These are phyloP conservation scores for Colletotrichum eremochloae DNA, from an alignment of 2,329 filamentous ascomycete species.

Conservation along the genomic window DNA sequence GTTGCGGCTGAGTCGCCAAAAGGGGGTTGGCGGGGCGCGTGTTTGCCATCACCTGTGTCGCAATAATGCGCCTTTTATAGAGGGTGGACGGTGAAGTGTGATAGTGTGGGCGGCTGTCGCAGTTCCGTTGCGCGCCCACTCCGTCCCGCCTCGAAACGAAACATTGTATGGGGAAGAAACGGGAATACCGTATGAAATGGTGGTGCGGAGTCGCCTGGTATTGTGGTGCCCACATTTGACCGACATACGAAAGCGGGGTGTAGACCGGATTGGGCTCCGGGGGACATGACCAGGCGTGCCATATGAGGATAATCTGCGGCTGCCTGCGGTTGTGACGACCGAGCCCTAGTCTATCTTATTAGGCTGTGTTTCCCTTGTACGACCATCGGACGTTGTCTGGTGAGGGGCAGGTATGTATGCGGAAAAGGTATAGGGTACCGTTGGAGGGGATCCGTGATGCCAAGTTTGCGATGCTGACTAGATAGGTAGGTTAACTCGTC, in stretches of 20 bases:
- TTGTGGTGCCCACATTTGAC: slow-evolving; percentile 26
- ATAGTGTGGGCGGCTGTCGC: slow-evolving; percentile 10
- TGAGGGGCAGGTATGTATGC: not conserved
- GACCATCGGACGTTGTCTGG: slow-evolving; percentile 18
- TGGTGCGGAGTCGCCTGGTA: not conserved
- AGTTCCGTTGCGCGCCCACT: slow-evolving; percentile 9
- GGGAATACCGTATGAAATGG: slow-evolving; percentile 1
- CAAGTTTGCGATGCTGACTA: slow-evolving; percentile 7
- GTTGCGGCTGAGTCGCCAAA: slow-evolving; percentile 37
- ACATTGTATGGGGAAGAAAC: slow-evolving; percentile 23
- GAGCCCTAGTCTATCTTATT: slow-evolving; percentile 5
- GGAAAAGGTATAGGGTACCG: slow-evolving; percentile 27
- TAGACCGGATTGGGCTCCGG: slow-evolving; percentile 26
- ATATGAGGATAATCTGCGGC: slow-evolving; percentile 4
- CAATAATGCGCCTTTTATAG: not conserved
- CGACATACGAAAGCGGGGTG: slow-evolving; percentile 28
- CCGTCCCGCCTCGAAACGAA: slow-evolving; percentile 34
- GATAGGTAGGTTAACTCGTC: slow-evolving; percentile 7
- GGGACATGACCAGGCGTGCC: not conserved
- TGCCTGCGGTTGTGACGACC: not conserved
- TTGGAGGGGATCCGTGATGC: slow-evolving; percentile 25
- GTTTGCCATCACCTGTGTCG: slow-evolving; percentile 13
- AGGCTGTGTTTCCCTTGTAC: not conserved
- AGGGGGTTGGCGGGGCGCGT: slow-evolving; percentile 24
- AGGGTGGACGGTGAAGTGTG: slow-evolving; percentile 9